Evolutionary conservation across 1,284 basidiomycete genomes (phyloP).

Genomic region (Melanopsichium pennsylvanicum): DNA sequence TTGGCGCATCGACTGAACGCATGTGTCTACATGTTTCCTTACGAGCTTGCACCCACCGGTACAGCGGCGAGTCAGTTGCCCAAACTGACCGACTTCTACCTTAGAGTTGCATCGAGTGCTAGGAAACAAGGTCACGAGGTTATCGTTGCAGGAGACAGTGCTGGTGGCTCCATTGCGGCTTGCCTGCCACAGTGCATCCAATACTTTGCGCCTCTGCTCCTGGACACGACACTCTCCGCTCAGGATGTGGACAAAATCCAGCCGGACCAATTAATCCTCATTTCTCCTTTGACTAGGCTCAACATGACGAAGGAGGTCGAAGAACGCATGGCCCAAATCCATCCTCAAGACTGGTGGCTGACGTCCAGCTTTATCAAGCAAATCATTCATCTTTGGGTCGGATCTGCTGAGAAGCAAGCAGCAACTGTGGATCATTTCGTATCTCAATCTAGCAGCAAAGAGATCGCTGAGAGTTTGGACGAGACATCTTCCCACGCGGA

Average conservation of each 20-base stretch:
- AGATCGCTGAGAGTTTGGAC: conserved; percentile 1
- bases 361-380: neutral
- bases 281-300: neutral
- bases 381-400: neutral
- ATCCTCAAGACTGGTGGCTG: conserved; percentile 7
- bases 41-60: neutral
- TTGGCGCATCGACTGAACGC: conserved; percentile 4
- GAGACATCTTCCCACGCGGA: neutral
- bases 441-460: neutral
- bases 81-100: conserved; percentile 1
- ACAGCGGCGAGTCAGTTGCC: conserved; percentile 3
- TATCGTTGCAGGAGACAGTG: conserved; percentile 6
- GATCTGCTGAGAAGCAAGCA: neutral
- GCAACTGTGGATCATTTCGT: neutral
- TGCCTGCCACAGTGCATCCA: conserved; percentile 5
- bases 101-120: neutral
- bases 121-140: conserved; percentile 3
- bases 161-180: conserved; percentile 3
- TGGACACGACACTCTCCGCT: neutral
- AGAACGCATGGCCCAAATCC: neutral
- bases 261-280: conserved; percentile 5
- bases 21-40: conserved; percentile 6
- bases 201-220: conserved; percentile 1
- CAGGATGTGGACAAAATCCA: neutral
- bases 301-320: neutral